Base-by-base conservation (phyloP, 352 stramenopile species). In the Plasmopara viticola region DNA sequence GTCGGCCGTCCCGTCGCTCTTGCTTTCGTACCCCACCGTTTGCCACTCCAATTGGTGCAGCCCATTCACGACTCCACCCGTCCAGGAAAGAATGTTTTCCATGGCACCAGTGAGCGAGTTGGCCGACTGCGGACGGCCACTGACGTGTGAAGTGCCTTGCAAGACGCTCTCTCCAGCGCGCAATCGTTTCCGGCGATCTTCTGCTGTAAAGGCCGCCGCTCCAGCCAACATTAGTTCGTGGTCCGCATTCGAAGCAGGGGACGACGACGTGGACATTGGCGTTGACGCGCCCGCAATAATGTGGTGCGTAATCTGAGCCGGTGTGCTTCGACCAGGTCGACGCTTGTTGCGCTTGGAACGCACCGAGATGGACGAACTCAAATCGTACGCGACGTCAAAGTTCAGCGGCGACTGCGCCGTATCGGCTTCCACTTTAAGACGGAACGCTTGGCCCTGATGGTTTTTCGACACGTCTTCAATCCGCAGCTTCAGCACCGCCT, bases 391-490 rank as follows among this genome's bases (percentile, higher is more conserved):
- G 30, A 98, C 85, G 51, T 97, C 87, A 60, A 90, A 90, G 56
- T 89, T 85, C 53, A 90, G 84, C 1, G 82, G 82, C 12, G 77
- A 89, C 57, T 96, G 81, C 9, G 85, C 68, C 14, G 87, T 95
- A 60, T 97, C 90, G 0, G 92, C 72, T 54, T 92, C 85, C 9
- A 98, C 81, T 53, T 97, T 86, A 25, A 98, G 68, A 7, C 81
- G 72, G 62, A 98, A 98, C 7, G 83, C 82, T 66, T 98, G 90
- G 34, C 89, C 90, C 63, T 98, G 95, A 60, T 98, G 94, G 75
- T 98, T 98, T 72, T 98, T 98, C 3, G 85, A 97, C 30, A 98
- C 91, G 62, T 98, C 94, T 57, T 98, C 88, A 18, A 98, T 97
- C 14, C 94, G 81, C 35, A 97, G 74, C 45, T 93, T 89, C 6